Conservation (phyloP, 148 eudicot genomes). For the Tetragonia tetragonoides region DNA sequence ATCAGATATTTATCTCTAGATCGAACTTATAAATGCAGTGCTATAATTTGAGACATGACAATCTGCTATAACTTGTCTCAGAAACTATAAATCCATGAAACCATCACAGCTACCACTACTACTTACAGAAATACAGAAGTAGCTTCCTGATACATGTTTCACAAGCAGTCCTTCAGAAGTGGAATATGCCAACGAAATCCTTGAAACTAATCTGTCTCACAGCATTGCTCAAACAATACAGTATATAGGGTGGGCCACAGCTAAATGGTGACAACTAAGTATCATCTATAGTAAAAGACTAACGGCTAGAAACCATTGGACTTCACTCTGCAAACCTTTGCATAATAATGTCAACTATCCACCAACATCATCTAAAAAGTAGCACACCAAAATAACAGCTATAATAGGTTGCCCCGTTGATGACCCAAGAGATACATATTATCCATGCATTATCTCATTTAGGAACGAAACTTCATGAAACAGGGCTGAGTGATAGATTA, state of each 20-base stretch:
- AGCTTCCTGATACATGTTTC: slow-evolving; percentile 20
- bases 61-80: slow-evolving; percentile 22
- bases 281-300: neutral
- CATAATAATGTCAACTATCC: slow-evolving; percentile 8
- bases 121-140: slow-evolving; percentile 20
- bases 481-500: neutral
- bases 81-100: slow-evolving; percentile 13
- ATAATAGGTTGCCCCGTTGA: neutral
- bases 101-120: neutral
- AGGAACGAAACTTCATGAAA: neutral
- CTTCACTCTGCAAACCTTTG: neutral
- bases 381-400: neutral
- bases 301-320: neutral
- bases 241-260: slow-evolving; percentile 9
- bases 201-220: slow-evolving; percentile 26
- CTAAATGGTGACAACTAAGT: slow-evolving; percentile 1
- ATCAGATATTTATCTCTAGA: slow-evolving; percentile 5
- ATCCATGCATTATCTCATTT: neutral
- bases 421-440: slow-evolving; percentile 6
- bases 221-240: slow-evolving; percentile 26
- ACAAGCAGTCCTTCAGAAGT: slow-evolving; percentile 18
- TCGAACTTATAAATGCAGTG: neutral
- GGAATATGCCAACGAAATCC: slow-evolving; percentile 18
- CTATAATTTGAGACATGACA: neutral
- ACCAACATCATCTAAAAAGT: neutral